Conservation (phyloP, 1,284 basidiomycete species). For the Cutaneotrichosporon cutaneum region DNA sequence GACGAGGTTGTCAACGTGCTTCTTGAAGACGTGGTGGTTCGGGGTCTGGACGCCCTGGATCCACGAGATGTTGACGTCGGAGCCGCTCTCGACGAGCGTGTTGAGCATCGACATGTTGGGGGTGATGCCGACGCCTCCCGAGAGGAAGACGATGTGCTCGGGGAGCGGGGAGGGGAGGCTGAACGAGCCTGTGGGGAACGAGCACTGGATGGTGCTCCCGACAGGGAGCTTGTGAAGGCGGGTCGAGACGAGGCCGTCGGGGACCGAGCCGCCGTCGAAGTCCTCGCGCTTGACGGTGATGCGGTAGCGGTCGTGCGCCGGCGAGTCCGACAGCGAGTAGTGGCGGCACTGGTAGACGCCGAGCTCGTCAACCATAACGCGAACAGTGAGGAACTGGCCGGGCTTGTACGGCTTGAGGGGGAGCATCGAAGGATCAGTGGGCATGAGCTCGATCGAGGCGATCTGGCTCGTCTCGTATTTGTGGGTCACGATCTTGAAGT, state of each 20-base stretch:
- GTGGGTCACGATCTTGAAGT: conserved; percentile 33
- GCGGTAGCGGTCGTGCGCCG: conserved; percentile 31
- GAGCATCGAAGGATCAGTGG: conserved; percentile 30
- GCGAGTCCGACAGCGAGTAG: conserved; percentile 40
- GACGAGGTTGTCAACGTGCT: conserved; percentile 23
- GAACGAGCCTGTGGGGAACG: conserved; percentile 40
- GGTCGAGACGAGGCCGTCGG: conserved; percentile 21
- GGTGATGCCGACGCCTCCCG: conserved; percentile 44
- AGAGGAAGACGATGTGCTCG: conserved; percentile 40
- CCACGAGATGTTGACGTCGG: conserved; percentile 25
- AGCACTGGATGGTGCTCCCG: conserved; percentile 32
- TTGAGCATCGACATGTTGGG: conserved; percentile 43
- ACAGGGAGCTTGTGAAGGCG: conserved; percentile 34
- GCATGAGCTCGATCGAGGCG: conserved; percentile 36
- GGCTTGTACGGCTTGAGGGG: conserved; percentile 32
- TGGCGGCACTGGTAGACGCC: conserved; percentile 27
- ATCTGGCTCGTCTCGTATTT: conserved; percentile 36
- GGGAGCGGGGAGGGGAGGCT: conserved; percentile 27
- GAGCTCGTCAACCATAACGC: conserved; percentile 22
- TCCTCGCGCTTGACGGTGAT: conserved; percentile 41
- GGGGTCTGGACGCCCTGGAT: conserved; percentile 22
- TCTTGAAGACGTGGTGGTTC: conserved; percentile 25
- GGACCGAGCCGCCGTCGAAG: conserved; percentile 24
- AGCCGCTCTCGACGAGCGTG: conserved; percentile 17
- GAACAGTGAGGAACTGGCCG: conserved; percentile 43